Percentiles rank a stretch among this genome's conserved stretches.
phyloP scores from a whole-genome alignment of 2,329 filamentous ascomycete species.

The Aspergillus uvarum region DNA sequence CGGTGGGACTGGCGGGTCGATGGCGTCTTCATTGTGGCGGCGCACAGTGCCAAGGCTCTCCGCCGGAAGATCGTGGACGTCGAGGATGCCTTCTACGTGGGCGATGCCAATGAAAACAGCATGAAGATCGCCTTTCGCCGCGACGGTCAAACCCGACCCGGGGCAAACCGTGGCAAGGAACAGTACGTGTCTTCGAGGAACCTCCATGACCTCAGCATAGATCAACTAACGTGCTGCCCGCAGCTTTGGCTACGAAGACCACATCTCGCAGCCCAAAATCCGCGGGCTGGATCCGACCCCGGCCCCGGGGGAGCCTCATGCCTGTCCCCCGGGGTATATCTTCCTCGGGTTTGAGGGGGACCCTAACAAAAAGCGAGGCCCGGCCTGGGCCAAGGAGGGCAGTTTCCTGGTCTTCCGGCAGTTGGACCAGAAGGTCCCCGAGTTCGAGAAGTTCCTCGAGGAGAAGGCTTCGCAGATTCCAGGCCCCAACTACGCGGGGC shows the following conservation, averaged over 20 bases:
- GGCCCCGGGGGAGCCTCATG: conserved; percentile 32
- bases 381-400: conserved; percentile 45
- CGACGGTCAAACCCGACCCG: conserved; percentile 6
- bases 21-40: conserved; percentile 20
- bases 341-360: conserved; percentile 31
- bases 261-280: conserved; percentile 43
- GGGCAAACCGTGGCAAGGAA: conserved; percentile 10
- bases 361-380: conserved; percentile 20
- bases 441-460: conserved; percentile 43
- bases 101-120: conserved; percentile 3
- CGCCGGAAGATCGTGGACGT: conserved; percentile 11
- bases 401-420: conserved; percentile 49
- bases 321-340: conserved; percentile 33
- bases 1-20: not conserved
- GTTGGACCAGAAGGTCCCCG: conserved; percentile 46
- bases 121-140: conserved; percentile 6
- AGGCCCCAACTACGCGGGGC: conserved; percentile 1
- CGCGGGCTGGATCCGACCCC: conserved; percentile 40
- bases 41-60: conserved; percentile 9
- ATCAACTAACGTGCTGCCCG: not conserved
- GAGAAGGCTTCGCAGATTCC: conserved; percentile 25
- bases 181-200: not conserved
- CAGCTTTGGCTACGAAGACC: conserved; percentile 47
- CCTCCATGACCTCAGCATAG: no score
- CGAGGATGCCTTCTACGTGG: conserved; percentile 13